Evolutionary conservation across 768 basidiomycete species (phyloP).

Genomic region (Chalciporus sphaerocephalus): DNA sequence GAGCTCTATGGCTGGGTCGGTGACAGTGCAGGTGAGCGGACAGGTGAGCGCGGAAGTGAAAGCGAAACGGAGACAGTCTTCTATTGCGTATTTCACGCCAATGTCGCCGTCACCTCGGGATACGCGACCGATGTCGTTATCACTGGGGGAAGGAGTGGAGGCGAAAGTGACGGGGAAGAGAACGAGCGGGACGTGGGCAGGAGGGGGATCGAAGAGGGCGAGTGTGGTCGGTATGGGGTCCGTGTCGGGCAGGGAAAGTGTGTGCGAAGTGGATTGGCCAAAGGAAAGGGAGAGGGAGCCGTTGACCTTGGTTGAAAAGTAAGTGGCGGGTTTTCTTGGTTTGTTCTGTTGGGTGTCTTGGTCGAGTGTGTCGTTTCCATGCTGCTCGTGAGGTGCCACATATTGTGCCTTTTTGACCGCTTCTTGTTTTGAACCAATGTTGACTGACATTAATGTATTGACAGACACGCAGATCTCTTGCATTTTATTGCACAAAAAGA

Average conservation of each 20-base stretch:
- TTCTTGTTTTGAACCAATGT: neutral
- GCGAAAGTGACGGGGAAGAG: neutral
- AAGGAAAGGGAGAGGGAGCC: constrained; percentile 34
- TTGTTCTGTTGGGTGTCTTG: neutral
- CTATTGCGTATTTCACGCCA: constrained; percentile 28
- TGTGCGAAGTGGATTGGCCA: constrained; percentile 9
- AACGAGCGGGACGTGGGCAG: constrained; percentile 7
- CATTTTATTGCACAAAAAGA: constrained; percentile 86
- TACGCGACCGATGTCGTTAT: constrained; percentile 10
- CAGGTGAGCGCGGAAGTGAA: neutral
- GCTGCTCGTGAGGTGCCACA: neutral
- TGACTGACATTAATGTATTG: no score
- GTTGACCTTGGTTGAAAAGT: constrained; percentile 71
- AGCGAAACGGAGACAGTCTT: constrained; percentile 24
- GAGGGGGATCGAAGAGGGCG: constrained; percentile 12
- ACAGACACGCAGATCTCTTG: constrained; percentile 78
- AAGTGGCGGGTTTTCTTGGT: constrained; percentile 22
- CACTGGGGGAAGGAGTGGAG: constrained; percentile 2
- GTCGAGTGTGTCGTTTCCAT: neutral
- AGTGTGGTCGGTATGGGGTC: constrained; percentile 13
- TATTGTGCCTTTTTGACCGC: neutral
- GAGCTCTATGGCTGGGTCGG: no score
- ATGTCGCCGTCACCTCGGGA: constrained; percentile 25
- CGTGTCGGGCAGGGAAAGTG: constrained; percentile 18
- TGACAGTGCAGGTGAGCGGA: no score